A percentile compares a stretch with the other conserved stretches of the same genome.
phyloP scores from a whole-genome alignment of 169 alveolate species.

The Eimeria brunetti region DNA sequence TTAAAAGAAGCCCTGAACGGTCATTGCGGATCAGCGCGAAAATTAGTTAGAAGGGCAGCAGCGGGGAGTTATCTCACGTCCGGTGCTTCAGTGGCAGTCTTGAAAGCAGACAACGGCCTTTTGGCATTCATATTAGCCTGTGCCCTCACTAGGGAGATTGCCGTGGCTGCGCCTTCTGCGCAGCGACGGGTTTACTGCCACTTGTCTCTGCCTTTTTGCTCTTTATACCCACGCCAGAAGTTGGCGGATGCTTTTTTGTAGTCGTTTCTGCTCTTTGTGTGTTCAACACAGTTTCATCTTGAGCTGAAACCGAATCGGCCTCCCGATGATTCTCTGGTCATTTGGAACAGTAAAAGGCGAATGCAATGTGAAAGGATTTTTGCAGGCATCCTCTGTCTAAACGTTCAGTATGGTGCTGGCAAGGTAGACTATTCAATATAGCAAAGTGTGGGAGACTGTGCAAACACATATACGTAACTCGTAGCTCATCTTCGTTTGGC shows the following conservation, averaged over 20 bases:
- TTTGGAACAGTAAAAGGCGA: neutral
- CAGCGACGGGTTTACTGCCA: neutral
- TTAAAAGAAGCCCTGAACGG: neutral
- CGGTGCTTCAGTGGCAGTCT: neutral
- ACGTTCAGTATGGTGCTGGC: neutral
- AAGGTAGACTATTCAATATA: neutral
- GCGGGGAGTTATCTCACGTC: neutral
- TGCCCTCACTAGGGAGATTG: neutral
- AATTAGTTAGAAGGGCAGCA: neutral
- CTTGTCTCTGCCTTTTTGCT: neutral
- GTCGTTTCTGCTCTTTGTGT: neutral
- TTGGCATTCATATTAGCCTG: neutral
- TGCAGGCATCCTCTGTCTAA: neutral
- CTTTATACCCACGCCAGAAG: neutral
- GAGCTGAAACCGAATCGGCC: neutral
- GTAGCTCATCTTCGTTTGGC: neutral
- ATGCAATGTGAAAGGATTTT: neutral
- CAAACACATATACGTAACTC: neutral
- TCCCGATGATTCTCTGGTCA: neutral
- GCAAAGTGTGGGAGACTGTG: neutral
- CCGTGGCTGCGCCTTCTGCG: neutral
- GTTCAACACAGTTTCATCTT: neutral
- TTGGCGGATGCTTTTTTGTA: neutral
- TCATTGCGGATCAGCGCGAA: neutral
- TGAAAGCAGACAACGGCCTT: neutral